phyloP scores from a whole-genome alignment of 768 basidiomycete species.

The Chiua virens region DNA sequence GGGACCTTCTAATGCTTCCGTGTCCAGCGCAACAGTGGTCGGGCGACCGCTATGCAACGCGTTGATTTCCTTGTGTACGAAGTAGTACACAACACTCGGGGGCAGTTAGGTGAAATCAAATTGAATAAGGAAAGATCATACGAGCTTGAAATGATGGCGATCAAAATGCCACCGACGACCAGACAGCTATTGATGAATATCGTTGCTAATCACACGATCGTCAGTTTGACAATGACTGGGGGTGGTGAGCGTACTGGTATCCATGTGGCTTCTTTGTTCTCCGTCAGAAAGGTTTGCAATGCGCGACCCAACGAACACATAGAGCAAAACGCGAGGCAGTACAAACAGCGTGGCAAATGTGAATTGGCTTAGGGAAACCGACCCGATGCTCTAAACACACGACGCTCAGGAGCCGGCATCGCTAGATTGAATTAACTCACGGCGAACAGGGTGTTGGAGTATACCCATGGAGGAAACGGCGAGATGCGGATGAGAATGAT shows the following conservation, averaged over 20 bases:
- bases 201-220: constrained; percentile 42
- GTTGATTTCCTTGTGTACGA: constrained; percentile 61
- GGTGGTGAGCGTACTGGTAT: constrained; percentile 51
- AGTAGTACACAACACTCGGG: constrained; percentile 63
- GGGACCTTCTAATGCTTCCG: constrained; percentile 58
- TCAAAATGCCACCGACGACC: constrained; percentile 55
- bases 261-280: constrained; percentile 71
- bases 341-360: constrained; percentile 67
- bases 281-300: constrained; percentile 77
- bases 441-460: constrained; percentile 78
- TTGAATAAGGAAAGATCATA: constrained; percentile 36
- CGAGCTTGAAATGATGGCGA: constrained; percentile 67
- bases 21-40: constrained; percentile 53
- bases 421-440: constrained; percentile 40
- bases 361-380: constrained; percentile 77
- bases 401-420: constrained; percentile 7
- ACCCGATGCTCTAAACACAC: constrained; percentile 58
- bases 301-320: constrained; percentile 77
- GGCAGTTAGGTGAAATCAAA: constrained; percentile 10
- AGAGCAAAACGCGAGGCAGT: constrained; percentile 69
- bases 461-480: constrained; percentile 86
- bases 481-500: constrained; percentile 81
- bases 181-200: constrained; percentile 64
- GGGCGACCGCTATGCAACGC: constrained; percentile 48
- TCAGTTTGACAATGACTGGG: constrained; percentile 3